Conservation (phyloP, 1,284 basidiomycete genomes). For the Amylostereum areolatum region DNA sequence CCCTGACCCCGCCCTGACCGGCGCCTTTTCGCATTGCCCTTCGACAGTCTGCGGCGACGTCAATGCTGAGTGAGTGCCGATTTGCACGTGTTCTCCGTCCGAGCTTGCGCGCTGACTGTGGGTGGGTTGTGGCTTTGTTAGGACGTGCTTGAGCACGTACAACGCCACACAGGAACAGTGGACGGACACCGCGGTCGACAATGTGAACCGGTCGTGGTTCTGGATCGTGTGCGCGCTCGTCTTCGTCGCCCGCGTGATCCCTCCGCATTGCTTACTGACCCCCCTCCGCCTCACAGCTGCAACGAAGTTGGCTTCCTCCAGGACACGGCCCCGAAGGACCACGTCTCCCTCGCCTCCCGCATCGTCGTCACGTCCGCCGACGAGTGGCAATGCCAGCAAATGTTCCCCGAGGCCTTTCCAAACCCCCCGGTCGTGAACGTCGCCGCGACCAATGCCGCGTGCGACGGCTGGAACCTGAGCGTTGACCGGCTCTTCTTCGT, state of each 20-base stretch:
- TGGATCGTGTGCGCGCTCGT: neutral
- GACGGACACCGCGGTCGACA: constrained; percentile 1
- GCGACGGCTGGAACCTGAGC: constrained; percentile 57
- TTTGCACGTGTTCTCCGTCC: neutral
- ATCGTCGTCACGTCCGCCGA: constrained; percentile 52
- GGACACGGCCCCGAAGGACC: constrained; percentile 47
- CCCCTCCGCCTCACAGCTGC: constrained; percentile 36
- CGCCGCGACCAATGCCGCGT: constrained; percentile 38
- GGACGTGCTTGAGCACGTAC: constrained; percentile 1
- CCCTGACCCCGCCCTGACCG: neutral
- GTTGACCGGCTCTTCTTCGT: constrained; percentile 60
- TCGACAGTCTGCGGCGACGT: neutral
- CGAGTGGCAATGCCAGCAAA: constrained; percentile 57
- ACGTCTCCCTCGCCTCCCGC: constrained; percentile 51
- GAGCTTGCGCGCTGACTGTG: neutral
- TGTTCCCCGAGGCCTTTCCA: constrained; percentile 54
- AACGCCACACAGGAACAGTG: neutral
- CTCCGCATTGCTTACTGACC: neutral
- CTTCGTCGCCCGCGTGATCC: no score
- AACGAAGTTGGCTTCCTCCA: constrained; percentile 64
- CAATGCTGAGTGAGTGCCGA: neutral
- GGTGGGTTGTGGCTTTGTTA: neutral
- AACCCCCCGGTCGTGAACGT: constrained; percentile 30
- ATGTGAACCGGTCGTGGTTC: neutral
- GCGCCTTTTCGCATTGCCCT: neutral